Evolutionary conservation across 1,284 basidiomycete species (phyloP), one percentile per base, ranked within the genome.

Genomic region (Moesziomyces parantarcticus): DNA sequence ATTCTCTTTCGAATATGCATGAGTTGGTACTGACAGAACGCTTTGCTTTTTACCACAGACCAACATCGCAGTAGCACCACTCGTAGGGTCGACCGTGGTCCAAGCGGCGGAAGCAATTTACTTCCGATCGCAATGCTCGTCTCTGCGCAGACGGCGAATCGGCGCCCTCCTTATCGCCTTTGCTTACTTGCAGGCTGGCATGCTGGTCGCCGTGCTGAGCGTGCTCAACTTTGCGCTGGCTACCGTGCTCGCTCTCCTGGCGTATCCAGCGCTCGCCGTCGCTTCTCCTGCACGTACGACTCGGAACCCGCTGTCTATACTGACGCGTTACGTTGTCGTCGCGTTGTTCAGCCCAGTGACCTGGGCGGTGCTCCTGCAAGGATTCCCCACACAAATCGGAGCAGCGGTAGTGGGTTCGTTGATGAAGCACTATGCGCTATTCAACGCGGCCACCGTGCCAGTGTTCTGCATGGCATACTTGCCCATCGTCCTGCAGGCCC

Each of bases 211-310:
- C 9, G 74, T 79, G 5, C 49, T 80, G 21, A 76, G 73, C 46
- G 61, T 78, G 16, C 62, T 78, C 44, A 82, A 82, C 45, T 77
- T 79, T 32, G 58, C 71, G 9, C 65, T 77, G 21, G 80, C 80
- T 5, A 65, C 75, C 2, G 16, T 50, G 8, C 58, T 71, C 13
- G 62, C 50, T 1, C 47, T 71, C 13, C 39, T 58, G 14, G 36
- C 54, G 18, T 71, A 54, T 20, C 25, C 50, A 20, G 48, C 58
- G 2, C 51, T 71, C 5, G 40, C 53, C 11, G 44, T 65, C 18
- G 58, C 58, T 6, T 57, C 53, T 3, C 22, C 26, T 11, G n/a
- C 43, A 16, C 29, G 34, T 6, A 11, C 25, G 1, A 5, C 5
- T 32, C 32, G 5, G 11, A 39, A 14, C 25, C 11, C 11, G 5